A percentile compares a stretch with the other conserved stretches of the same genome.
These are phyloP conservation scores for Powellomyces hirtus DNA, from an alignment of 192 early-diverging fungal species.

Conservation along the genomic window DNA sequence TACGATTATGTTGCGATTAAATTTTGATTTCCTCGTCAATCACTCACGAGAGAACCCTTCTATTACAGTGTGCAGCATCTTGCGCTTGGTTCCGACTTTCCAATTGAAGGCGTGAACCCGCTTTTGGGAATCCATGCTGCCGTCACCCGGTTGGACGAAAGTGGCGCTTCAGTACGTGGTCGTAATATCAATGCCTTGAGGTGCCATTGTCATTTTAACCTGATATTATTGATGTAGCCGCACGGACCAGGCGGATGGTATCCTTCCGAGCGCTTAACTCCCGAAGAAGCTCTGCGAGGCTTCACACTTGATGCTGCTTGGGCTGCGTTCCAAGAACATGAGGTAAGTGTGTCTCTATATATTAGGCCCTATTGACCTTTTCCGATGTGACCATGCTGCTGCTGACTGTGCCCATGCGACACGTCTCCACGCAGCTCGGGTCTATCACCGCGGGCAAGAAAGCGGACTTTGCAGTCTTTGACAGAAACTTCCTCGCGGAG, in stretches of 20 bases:
- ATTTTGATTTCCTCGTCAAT: not conserved
- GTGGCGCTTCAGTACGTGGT: no score
- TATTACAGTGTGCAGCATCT: conserved; percentile 30
- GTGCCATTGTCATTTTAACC: no score
- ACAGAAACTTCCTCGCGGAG: conserved; percentile 44
- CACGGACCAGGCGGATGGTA: conserved; percentile 48
- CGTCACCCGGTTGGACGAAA: conserved; percentile 42
- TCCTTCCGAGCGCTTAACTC: conserved; percentile 36
- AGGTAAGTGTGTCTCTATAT: conserved; percentile 27
- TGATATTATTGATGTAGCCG: conserved; percentile 9
- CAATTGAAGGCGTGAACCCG: conserved; percentile 51
- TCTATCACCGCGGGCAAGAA: conserved; percentile 44
- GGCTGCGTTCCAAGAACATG: conserved; percentile 44
- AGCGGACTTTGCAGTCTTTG: conserved; percentile 56
- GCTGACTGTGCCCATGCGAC: not conserved
- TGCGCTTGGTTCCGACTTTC: conserved; percentile 56
- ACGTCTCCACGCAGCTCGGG: conserved; percentile 36
- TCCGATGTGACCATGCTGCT: not conserved
- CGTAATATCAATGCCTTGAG: no score
- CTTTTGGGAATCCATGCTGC: conserved; percentile 56
- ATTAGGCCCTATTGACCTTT: not conserved
- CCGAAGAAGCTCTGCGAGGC: conserved; percentile 46
- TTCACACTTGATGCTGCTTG: conserved; percentile 59
- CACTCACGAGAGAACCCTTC: not conserved
- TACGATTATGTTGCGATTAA: not conserved